phyloP scores from a whole-genome alignment of 768 basidiomycete genomes.

The Suillus brevipes region DNA sequence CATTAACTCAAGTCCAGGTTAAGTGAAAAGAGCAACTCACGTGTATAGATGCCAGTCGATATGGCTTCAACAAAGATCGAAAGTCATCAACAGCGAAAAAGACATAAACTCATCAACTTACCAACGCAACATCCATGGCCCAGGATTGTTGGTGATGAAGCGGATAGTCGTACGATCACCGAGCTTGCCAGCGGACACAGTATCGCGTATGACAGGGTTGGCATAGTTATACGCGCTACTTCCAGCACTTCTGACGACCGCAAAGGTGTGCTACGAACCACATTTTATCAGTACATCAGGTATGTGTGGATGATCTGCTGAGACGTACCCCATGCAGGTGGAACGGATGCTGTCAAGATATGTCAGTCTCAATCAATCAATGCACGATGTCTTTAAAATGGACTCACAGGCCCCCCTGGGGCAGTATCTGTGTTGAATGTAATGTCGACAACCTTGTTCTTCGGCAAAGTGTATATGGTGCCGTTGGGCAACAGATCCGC shows the following conservation, averaged over 20 bases:
- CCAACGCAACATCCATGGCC: not conserved
- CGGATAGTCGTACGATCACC: not conserved
- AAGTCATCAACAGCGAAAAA: not conserved
- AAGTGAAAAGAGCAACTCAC: not conserved
- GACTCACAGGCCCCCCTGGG: slow-evolving; percentile 11
- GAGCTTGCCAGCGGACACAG: not conserved
- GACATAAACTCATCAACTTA: not conserved
- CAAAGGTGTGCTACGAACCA: not conserved
- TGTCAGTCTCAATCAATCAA: not conserved
- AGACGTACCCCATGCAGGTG: slow-evolving; percentile 21
- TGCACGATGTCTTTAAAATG: not conserved
- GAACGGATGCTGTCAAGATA: slow-evolving; percentile 24
- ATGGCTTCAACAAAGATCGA: not conserved
- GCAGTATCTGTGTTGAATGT: slow-evolving; percentile 6
- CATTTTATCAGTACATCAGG: not conserved
- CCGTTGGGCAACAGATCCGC: slow-evolving; percentile 39
- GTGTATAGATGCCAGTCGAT: not conserved
- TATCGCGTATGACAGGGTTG: not conserved
- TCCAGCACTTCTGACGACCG: not conserved
- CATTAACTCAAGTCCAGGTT: not conserved
- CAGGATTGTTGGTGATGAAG: not conserved
- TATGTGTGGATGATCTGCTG: not conserved
- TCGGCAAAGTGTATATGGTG: slow-evolving; percentile 45
- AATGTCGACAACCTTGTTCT: slow-evolving; percentile 49
- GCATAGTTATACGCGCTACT: not conserved